Evolutionary conservation across 108 stramenopile species (phyloP).

Genomic region (Fragilaria radians): DNA sequence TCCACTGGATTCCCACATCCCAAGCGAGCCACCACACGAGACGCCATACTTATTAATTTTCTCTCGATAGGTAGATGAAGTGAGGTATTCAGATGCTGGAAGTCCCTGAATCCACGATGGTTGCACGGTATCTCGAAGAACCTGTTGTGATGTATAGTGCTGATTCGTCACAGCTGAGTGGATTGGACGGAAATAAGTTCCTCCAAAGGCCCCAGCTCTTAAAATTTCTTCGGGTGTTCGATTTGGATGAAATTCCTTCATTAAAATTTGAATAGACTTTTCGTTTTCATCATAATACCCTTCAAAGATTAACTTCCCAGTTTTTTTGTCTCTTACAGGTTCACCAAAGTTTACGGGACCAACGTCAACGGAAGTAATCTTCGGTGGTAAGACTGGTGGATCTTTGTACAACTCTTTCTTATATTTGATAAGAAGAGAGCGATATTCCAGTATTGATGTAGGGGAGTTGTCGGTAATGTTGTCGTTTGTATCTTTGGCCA

Average conservation of each 20-base stretch:
- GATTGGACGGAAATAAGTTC: constrained; percentile 94
- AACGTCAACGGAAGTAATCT: constrained; percentile 20
- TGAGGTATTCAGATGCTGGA: constrained; percentile 38
- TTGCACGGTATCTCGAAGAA: constrained; percentile 49
- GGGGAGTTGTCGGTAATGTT: constrained; percentile 33
- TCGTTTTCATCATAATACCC: constrained; percentile 26
- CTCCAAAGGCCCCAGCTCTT: constrained; percentile 88
- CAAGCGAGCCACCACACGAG: constrained; percentile 88
- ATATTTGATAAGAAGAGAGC: constrained; percentile 39
- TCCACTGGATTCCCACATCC: constrained; percentile 89
- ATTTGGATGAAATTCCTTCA: constrained; percentile 91
- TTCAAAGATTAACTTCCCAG: constrained; percentile 53
- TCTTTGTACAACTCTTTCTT: constrained; percentile 83
- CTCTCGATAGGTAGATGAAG: constrained; percentile 56
- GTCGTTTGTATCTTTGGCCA: neutral
- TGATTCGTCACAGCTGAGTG: constrained; percentile 75
- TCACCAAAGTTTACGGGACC: constrained; percentile 17
- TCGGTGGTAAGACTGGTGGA: constrained; percentile 78
- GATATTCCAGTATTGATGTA: constrained; percentile 32
- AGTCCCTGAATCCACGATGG: constrained; percentile 79
- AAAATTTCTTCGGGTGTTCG: constrained; percentile 90
- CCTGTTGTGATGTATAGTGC: constrained; percentile 57
- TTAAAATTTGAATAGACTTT: constrained; percentile 1
- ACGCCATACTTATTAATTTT: constrained; percentile 84
- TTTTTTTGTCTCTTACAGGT: constrained; percentile 44